Conservation (phyloP, 805 yeast genomes). For the Myxozyma lipomycoides region DNA sequence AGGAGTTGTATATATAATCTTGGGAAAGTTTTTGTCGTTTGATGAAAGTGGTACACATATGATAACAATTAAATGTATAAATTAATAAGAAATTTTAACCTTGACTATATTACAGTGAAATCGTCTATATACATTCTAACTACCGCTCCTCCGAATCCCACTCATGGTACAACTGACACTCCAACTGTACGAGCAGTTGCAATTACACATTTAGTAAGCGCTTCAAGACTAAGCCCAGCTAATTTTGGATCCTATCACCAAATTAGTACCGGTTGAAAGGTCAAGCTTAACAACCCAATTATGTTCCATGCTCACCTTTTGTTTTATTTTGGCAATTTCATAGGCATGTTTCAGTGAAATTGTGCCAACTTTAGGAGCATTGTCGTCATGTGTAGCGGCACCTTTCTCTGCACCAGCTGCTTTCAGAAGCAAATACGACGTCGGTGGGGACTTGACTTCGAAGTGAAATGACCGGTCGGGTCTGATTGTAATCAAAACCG, state of each 20-base stretch:
- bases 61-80: too few species aligned
- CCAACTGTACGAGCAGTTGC: conserved; percentile 91
- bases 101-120: too few species aligned
- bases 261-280: conserved; percentile 29
- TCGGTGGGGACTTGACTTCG: conserved; percentile 86
- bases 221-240: conserved; percentile 61
- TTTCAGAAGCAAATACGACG: conserved; percentile 76
- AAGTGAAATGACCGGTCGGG: conserved; percentile 91
- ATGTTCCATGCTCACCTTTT: too few species aligned
- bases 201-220: conserved; percentile 74
- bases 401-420: conserved; percentile 83
- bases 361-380: conserved; percentile 50
- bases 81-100: too few species aligned
- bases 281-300: conserved; percentile 2
- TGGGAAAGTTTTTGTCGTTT: not conserved
- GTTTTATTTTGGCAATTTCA: conserved; percentile 91
- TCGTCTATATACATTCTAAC: not conserved
- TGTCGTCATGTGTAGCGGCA: conserved; percentile 52
- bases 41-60: not conserved
- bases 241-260: conserved; percentile 60
- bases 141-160: not conserved
- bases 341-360: conserved; percentile 81
- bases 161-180: conserved; percentile 66
- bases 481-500: conserved; percentile 74
- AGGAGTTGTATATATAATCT: not conserved